A percentile compares a stretch with the other conserved stretches of the same genome.
These are phyloP conservation scores for Daldinia eschscholtzii DNA, from an alignment of 2,329 filamentous ascomycete genomes.

Conservation along the genomic window DNA sequence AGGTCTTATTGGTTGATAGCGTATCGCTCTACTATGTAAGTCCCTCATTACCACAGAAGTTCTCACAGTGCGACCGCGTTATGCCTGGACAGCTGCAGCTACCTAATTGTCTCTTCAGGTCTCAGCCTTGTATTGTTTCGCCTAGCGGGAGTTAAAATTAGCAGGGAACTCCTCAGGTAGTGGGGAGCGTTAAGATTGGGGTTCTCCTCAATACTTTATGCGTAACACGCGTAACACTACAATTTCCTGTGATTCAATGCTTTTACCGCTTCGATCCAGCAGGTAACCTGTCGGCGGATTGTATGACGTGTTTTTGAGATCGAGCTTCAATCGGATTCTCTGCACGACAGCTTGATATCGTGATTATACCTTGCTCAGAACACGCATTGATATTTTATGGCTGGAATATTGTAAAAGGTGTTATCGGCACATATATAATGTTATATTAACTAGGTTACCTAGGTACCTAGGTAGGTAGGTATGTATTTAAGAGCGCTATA, in stretches of 20 bases:
- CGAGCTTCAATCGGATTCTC: background rate
- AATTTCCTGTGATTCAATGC: conserved; percentile 4
- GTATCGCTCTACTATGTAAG: too few relatives aligned
- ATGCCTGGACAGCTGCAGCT: conserved; percentile 1
- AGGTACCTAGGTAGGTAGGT: background rate
- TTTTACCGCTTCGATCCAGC: background rate
- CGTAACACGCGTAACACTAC: conserved; percentile 37
- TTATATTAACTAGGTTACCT: conserved; percentile 11
- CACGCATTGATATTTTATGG: background rate
- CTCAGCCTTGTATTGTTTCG: conserved; percentile 32
- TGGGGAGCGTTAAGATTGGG: conserved; percentile 47
- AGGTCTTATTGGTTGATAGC: conserved; percentile 5
- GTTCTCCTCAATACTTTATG: conserved; percentile 40
- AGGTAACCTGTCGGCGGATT: background rate
- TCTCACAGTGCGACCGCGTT: conserved; percentile 28
- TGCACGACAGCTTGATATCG: background rate
- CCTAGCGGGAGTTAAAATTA: conserved; percentile 26
- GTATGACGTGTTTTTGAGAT: conserved; percentile 10
- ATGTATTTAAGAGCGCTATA: background rate
- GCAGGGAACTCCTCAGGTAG: conserved; percentile 27
- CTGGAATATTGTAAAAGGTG: background rate
- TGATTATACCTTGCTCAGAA: background rate
- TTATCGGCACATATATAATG: background rate
- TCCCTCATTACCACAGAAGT: background rate
- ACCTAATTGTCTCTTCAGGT: conserved; percentile 4